Conservation (phyloP, 164 flowering plant genomes). For the Aristolochia contorta region DNA sequence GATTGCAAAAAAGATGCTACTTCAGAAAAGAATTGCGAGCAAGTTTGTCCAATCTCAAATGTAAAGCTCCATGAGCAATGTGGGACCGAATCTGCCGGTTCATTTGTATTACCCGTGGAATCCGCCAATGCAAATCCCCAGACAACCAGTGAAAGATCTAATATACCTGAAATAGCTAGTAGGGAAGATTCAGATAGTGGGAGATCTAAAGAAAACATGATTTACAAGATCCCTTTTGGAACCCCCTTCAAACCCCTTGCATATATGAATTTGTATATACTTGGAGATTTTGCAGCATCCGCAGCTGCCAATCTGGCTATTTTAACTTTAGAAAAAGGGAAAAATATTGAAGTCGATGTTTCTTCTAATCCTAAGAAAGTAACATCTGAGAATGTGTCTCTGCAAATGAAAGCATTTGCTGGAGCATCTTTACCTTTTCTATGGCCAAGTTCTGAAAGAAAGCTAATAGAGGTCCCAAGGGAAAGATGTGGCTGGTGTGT, state of each 20-base stretch:
- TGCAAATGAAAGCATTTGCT: slow-evolving; percentile 82
- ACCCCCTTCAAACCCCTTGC: slow-evolving; percentile 44
- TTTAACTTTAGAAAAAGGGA: slow-evolving; percentile 63
- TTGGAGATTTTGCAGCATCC: slow-evolving; percentile 85
- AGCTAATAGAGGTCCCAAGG: slow-evolving; percentile 67
- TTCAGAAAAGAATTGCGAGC: background rate
- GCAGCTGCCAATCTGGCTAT: slow-evolving; percentile 76
- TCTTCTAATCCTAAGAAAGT: slow-evolving; percentile 37
- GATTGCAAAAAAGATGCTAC: slow-evolving; percentile 7
- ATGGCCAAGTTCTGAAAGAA: slow-evolving; percentile 90
- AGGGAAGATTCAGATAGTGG: slow-evolving; percentile 17
- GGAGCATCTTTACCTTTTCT: slow-evolving; percentile 54
- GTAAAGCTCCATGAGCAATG: slow-evolving; percentile 13
- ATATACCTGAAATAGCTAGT: slow-evolving; percentile 14
- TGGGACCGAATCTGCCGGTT: slow-evolving; percentile 10
- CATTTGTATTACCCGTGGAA: slow-evolving; percentile 19
- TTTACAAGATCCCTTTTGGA: slow-evolving; percentile 36
- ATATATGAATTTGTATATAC: slow-evolving; percentile 63
- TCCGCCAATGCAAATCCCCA: slow-evolving; percentile 23
- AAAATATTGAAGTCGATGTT: slow-evolving; percentile 26
- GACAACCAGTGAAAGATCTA: slow-evolving; percentile 23
- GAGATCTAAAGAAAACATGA: slow-evolving; percentile 11
- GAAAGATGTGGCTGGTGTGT: slow-evolving; percentile 99
- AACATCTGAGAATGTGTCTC: slow-evolving; percentile 33
- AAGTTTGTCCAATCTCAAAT: slow-evolving; percentile 5